Evolutionary conservation across 768 basidiomycete species (phyloP), one percentile per base, ranked within the genome.

Genomic region (Tylopilus subfusipes): DNA sequence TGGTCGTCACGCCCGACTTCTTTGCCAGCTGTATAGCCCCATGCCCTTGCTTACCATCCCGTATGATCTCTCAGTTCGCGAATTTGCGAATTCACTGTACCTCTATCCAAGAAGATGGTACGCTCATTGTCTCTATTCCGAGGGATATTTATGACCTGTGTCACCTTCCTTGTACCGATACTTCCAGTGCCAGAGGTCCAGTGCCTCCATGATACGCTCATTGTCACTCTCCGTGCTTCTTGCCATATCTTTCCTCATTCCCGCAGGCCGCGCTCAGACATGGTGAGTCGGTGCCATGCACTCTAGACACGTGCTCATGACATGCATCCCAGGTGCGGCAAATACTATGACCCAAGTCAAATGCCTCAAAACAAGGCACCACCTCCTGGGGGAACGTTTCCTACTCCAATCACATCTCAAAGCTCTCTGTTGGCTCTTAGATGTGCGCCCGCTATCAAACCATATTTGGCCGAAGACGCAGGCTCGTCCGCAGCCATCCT

Each of bases 391-490:
- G 80, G 81, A 42, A 63, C 71, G 49, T 82, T 81, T 55, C 68
- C 74, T 7, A 53, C 70, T 16, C 77, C 79, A 13, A 66, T 61
- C 5, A 55, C 62, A 4, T 76, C 75, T 18, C 54, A 70, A 19
- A 67, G 44, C 5, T 77, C 82, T 29, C 73, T 83, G 13, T 68
- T 85, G 27, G 79, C 82, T 18, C 68, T 85, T 27, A 78, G 82
- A 50, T 85, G 84, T 57, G 74, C 75, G 0, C 83, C 82, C 30
- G 80, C 82, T 2, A 75, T 83, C 46, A 74, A 76, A 27, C 84
- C 84, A 2, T 85, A 82, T 63, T 72, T 85, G 21, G 74, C 79
- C 6, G 80, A 79, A 56, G 83, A 84, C 54, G 72, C 72, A 7
- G 59, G 64, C 24, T 68, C 70, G 34, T 69, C 75, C 3, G 72